These are phyloP conservation scores for Teunomyces gatunensis DNA, from an alignment of 805 yeast species.

Conservation along the genomic window DNA sequence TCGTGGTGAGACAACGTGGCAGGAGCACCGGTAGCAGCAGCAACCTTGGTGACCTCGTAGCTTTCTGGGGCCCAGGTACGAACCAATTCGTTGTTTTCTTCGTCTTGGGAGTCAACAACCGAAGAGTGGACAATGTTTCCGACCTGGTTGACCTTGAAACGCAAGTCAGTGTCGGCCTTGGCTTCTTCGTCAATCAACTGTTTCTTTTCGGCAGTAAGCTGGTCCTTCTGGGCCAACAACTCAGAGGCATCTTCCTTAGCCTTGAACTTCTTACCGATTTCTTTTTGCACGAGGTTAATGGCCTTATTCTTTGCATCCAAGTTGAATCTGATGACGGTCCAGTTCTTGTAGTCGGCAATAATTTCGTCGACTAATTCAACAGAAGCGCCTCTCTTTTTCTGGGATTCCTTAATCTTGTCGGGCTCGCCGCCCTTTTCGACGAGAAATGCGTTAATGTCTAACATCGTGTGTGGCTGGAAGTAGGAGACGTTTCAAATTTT, in stretches of 20 bases:
- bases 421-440: conserved; percentile 98
- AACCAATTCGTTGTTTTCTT: conserved; percentile 85
- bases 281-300: conserved; percentile 87
- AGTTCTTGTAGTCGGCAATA: conserved; percentile 82
- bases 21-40: conserved; percentile 73
- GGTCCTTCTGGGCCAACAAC: conserved; percentile 77
- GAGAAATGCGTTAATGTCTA: conserved; percentile 87
- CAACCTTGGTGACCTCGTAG: conserved; percentile 58
- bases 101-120: conserved; percentile 83
- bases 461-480: conserved; percentile 47
- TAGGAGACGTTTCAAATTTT: not conserved
- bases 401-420: conserved; percentile 80
- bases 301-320: conserved; percentile 88
- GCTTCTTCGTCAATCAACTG: conserved; percentile 65
- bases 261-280: conserved; percentile 88
- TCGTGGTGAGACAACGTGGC: conserved; percentile 93
- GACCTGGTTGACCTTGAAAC: conserved; percentile 78
- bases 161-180: conserved; percentile 72
- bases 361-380: conserved; percentile 97
- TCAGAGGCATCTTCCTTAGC: conserved; percentile 92
- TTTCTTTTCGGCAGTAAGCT: conserved; percentile 67
- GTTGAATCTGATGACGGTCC: conserved; percentile 82
- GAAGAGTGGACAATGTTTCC: conserved; percentile 95
- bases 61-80: conserved; percentile 86
- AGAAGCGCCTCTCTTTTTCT: conserved; percentile 88